Evolutionary conservation across 78 protist genomes (phyloP).

Genomic region (Ministeria vibrans): DNA sequence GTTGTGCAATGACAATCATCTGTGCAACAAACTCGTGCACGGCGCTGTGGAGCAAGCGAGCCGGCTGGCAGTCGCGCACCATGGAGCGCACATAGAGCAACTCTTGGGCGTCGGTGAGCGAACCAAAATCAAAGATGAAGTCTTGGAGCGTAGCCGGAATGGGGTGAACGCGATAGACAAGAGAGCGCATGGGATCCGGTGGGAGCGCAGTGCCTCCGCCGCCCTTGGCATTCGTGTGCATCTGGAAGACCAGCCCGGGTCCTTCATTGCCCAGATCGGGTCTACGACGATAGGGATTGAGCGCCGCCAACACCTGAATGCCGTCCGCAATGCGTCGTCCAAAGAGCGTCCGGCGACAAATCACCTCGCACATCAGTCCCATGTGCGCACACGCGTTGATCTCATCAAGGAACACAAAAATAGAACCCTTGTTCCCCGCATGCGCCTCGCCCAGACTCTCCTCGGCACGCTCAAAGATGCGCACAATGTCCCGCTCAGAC

Average conservation of each 20-base stretch:
- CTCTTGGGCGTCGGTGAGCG: conserved; percentile 2
- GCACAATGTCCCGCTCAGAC: not conserved
- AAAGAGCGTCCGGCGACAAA: conserved; percentile 25
- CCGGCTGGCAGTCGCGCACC: not conserved
- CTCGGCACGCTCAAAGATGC: not conserved
- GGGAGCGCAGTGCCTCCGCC: no score
- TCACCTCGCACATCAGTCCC: conserved; percentile 33
- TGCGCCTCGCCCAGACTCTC: no score
- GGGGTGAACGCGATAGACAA: conserved; percentile 52
- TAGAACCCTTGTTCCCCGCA: not conserved
- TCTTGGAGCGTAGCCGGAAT: conserved; percentile 32
- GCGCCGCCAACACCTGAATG: conserved; percentile 45
- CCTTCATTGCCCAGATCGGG: not conserved
- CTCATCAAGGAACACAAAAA: conserved; percentile 53
- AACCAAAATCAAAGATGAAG: conserved; percentile 49
- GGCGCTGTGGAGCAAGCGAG: not conserved
- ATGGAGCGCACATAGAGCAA: not conserved
- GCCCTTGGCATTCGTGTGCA: conserved; percentile 1
- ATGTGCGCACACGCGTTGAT: conserved; percentile 47
- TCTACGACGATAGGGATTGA: conserved; percentile 70
- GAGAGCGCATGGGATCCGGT: no score
- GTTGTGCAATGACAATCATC: not conserved
- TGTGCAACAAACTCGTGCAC: not conserved
- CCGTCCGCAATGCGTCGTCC: conserved; percentile 12
- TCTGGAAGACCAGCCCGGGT: conserved; percentile 5